Evolutionary conservation across 495 filamentous ascomycete species (phyloP), one percentile per base, ranked within the genome.

Genomic region (Glarea lozoyensis): DNA sequence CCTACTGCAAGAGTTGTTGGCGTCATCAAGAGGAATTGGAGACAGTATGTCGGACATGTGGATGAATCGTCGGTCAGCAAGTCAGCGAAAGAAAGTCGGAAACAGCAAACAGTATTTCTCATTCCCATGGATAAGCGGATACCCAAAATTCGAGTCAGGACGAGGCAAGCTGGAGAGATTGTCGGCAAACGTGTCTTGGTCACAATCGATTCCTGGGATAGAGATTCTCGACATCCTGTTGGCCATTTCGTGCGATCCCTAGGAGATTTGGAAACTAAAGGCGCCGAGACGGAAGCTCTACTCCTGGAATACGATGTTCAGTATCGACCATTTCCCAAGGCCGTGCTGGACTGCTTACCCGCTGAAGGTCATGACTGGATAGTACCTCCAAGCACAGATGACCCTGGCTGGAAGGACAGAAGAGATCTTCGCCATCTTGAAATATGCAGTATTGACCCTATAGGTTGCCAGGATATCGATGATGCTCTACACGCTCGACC

Each of bases 41-140:
- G 92, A 23, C 93, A 97, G 58, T 96, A 97, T 53, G 92, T 98
- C 25, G 92, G 92, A 10, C 88, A 94, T 60, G 74, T 98, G 42
- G 92, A 98, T 56, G 76, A 82, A 13, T 84, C 79, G 11, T 94
- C 93, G 11, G 82, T 86, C 27, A 76, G 81, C 40, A 72, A 82
- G 13, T 73, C 78, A 15, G 69, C 67, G 4, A 81, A 74, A 30
- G 76, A 88, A 43, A 82, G 85, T 25, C 71, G 88, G 20, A 80
- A 79, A 44, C 90, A 94, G 53, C 88, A 97, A 59, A 90, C 72
- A 18, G 86, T 98, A 10, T 97, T 98, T 57, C 69, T 98, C 3
- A 74, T 96, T 24, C 88, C 93, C 2, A 97, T 98, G 93, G 88
- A 97, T 62, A 97, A 93, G 65, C 78, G 84, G 39, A 84, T 98